Conservation (phyloP, 306 rosid genomes). For the Fagus crenata region DNA sequence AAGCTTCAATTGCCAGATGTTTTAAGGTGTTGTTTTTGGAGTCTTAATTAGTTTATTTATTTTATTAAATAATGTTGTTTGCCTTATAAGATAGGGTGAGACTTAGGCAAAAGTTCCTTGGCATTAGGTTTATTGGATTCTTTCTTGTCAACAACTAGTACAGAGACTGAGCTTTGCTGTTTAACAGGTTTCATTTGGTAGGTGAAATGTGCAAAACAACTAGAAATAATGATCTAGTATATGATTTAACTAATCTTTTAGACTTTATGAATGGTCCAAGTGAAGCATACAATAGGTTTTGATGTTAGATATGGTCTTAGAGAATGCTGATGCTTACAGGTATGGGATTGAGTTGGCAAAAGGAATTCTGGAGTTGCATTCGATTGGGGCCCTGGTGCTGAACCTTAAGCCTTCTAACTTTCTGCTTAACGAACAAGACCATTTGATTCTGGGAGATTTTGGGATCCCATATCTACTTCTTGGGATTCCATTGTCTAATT, state of each 20-base stretch:
- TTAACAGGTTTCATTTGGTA: neutral
- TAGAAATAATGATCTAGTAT: neutral
- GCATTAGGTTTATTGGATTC: constrained; percentile 11
- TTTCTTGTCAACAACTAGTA: neutral
- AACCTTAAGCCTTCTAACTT: constrained; percentile 79
- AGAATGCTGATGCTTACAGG: constrained; percentile 53
- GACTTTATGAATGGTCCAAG: neutral
- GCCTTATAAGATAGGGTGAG: neutral
- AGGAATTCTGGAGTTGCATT: constrained; percentile 71
- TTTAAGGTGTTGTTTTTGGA: constrained; percentile 54
- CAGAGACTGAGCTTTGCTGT: neutral
- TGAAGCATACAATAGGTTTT: neutral
- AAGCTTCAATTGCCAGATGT: constrained; percentile 60
- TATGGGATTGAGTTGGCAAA: constrained; percentile 72
- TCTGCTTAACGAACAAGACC: constrained; percentile 64
- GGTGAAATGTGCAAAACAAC: neutral
- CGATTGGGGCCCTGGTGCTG: constrained; percentile 64
- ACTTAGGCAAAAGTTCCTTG: neutral
- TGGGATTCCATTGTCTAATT: constrained; percentile 51
- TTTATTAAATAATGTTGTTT: neutral
- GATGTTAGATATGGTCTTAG: constrained; percentile 15
- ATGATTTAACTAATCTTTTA: neutral
- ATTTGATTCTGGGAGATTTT: constrained; percentile 78
- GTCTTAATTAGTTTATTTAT: neutral
- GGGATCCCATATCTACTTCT: constrained; percentile 77